Conservation (phyloP, 2,329 filamentous ascomycete genomes). For the Whalleya microplaca region DNA sequence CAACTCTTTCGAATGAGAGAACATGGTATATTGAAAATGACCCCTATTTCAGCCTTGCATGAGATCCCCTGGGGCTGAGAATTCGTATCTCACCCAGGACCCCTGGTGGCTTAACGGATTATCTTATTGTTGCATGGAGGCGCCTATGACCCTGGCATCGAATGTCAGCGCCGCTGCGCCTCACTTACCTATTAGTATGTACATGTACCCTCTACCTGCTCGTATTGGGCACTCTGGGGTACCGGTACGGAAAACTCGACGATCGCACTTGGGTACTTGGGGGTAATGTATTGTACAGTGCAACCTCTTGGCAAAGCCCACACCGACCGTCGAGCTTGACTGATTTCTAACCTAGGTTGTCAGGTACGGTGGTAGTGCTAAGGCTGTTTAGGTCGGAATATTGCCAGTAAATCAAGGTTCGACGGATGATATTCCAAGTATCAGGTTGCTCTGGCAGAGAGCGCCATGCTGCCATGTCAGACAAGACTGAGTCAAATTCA, state of each 20-base stretch:
- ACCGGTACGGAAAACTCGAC: neutral
- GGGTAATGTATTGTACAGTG: neutral
- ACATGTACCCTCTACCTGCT: neutral
- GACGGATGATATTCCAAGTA: too few species aligned
- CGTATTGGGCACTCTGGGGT: neutral
- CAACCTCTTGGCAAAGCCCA: neutral
- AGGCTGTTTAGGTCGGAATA: too few species aligned
- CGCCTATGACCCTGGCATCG: constrained; percentile 1
- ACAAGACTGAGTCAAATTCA: too few species aligned
- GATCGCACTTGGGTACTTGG: neutral
- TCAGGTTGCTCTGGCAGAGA: too few species aligned
- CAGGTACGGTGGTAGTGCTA: too few species aligned
- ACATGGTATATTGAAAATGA: neutral
- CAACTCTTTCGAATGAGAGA: neutral
- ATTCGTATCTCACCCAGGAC: neutral
- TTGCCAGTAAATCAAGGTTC: too few species aligned
- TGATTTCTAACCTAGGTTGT: too few species aligned
- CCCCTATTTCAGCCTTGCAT: constrained; percentile 14
- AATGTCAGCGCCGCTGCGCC: neutral
- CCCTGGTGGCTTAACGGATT: neutral
- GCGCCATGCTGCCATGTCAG: too few species aligned
- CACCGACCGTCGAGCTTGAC: too few species aligned
- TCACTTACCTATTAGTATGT: too few species aligned
- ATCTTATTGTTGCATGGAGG: neutral
- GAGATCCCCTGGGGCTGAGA: constrained; percentile 6